Base-by-base conservation (phyloP, 352 stramenopile genomes). In the Phytophthora lateralis region DNA sequence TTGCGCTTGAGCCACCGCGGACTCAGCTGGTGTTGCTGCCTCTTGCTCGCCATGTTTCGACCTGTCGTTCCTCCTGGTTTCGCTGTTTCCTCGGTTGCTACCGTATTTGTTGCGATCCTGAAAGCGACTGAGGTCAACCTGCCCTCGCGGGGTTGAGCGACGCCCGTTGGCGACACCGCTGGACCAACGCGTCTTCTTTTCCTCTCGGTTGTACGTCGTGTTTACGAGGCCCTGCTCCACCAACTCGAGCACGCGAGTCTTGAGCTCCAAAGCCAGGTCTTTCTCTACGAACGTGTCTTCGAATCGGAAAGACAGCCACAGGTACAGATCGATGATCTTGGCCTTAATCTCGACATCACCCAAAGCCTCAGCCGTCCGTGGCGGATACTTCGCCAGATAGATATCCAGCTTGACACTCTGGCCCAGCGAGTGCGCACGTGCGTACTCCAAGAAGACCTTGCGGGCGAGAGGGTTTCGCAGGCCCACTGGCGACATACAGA, bases 221-320 rank as follows among this genome's bases (percentile, higher is more conserved):
- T 93, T 93, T 3, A 89, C 43, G 2, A 93, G 71, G 0, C 84
- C 84, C 42, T 86, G 58, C 44, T 93, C 84, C 18, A 93, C 82
- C 2, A 93, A 60, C 48, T 88, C 78, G 2, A 93, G 54, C 46
- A 89, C 85, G 20, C 69, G 61, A 14, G 57, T 59, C 59, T 93
- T 93, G 55, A 90, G 44, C 38, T 90, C 79, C 3, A 91, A 38
- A 17, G 85, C 85, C 21, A 90, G 29, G 20, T 83, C 73, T 15
- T 89, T 76, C 68, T 91, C 78, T 11, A 82, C 82, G 54, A 97
- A 97, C 30, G 84, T 94, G 10, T 81, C 79, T 27, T 92, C 80
- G 64, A 98, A 98, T 38, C 93, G 93, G 49, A 83, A 88, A 43
- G 91, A 92, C 1, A 99, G 76, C 96, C 96, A 99, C 17, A 98